Evolutionary conservation across 2,329 filamentous ascomycete species (phyloP).

Genomic region (Biscogniauxia sp.): DNA sequence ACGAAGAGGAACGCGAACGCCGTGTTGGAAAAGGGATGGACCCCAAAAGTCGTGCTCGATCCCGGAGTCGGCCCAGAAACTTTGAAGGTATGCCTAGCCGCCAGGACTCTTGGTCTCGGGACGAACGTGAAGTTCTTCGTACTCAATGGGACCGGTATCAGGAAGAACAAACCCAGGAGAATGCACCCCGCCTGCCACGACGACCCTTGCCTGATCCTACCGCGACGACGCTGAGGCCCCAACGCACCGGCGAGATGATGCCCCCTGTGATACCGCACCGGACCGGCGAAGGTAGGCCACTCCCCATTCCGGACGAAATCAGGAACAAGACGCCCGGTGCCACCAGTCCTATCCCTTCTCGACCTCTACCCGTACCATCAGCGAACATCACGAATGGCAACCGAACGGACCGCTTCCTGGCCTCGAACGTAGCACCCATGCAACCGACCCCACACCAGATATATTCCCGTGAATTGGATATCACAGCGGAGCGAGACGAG

Average conservation of each 20-base stretch:
- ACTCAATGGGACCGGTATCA: conserved; percentile 50
- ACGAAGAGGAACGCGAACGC: conserved; percentile 56
- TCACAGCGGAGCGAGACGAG: conserved; percentile 58
- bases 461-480: conserved; percentile 54
- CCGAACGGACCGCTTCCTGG: conserved; percentile 58
- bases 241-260: conserved; percentile 26
- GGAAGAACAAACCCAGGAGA: conserved; percentile 28
- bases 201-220: conserved; percentile 43
- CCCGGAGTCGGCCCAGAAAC: conserved; percentile 40
- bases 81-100: conserved; percentile 46
- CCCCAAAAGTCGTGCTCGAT: conserved; percentile 38
- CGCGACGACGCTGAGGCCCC: conserved; percentile 29
- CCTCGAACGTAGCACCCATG: conserved; percentile 51
- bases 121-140: conserved; percentile 63
- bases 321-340: conserved; percentile 27
- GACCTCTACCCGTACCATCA: conserved; percentile 29
- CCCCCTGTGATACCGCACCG: conserved; percentile 37
- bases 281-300: conserved; percentile 47
- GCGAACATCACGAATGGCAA: conserved; percentile 29
- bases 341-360: conserved; percentile 22
- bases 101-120: conserved; percentile 60
- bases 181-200: conserved; percentile 28
- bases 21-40: conserved; percentile 36
- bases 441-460: conserved; percentile 41
- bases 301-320: conserved; percentile 45